phyloP scores from a whole-genome alignment of 2,329 filamentous ascomycete genomes.

The Allantophomopsis lycopodina region DNA sequence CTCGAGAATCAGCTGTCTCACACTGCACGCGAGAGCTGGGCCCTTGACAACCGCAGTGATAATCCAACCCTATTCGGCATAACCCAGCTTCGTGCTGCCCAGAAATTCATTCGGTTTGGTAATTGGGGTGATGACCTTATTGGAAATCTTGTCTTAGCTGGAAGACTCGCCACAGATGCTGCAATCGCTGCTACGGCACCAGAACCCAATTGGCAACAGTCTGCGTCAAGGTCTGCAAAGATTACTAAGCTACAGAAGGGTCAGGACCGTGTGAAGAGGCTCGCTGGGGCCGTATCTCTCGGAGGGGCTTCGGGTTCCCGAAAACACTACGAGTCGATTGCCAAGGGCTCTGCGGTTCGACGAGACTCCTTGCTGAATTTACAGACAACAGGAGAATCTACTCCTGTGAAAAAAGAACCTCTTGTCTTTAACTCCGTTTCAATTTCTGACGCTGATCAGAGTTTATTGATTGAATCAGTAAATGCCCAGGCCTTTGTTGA shows the following conservation, averaged over 20 bases:
- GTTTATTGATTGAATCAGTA: too few relatives aligned
- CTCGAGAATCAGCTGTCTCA: slow-evolving; percentile 49
- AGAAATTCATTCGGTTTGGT: slow-evolving; percentile 32
- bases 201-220: neutral
- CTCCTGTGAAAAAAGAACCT: too few relatives aligned
- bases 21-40: slow-evolving; percentile 48
- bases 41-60: slow-evolving; percentile 35
- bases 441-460: too few relatives aligned
- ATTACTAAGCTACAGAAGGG: neutral
- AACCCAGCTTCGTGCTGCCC: slow-evolving; percentile 34
- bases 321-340: neutral
- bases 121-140: slow-evolving; percentile 7
- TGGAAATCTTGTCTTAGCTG: slow-evolving; percentile 6
- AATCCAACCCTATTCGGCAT: slow-evolving; percentile 40
- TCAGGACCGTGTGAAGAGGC: neutral
- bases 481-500: too few relatives aligned
- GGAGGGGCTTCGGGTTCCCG: neutral
- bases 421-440: too few relatives aligned
- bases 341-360: too few relatives aligned
- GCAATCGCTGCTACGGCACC: slow-evolving; percentile 8
- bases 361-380: too few relatives aligned
- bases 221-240: neutral
- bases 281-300: neutral
- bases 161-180: slow-evolving; percentile 16
- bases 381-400: too few relatives aligned